These are phyloP conservation scores for Knufia fluminis DNA, from an alignment of 2,329 filamentous ascomycete species.

Conservation along the genomic window DNA sequence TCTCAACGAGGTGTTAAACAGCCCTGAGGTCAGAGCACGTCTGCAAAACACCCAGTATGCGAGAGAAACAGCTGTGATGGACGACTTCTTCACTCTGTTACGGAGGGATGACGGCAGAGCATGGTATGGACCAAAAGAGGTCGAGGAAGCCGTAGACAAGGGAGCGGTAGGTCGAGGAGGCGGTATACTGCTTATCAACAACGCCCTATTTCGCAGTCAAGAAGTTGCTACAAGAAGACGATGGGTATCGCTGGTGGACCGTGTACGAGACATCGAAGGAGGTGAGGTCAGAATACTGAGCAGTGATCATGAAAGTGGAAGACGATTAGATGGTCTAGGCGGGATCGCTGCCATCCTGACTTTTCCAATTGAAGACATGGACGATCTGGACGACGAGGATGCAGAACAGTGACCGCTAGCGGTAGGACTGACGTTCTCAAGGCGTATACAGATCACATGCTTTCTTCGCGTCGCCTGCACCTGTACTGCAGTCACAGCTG, in stretches of 20 bases:
- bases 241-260: slow-evolving; percentile 80
- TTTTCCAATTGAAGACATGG: slow-evolving; percentile 73
- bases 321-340: slow-evolving; percentile 70
- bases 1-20: slow-evolving; percentile 77
- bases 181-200: slow-evolving; percentile 76
- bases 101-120: slow-evolving; percentile 78
- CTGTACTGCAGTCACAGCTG: no score
- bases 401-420: background rate
- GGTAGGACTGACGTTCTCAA: no score
- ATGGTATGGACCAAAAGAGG: slow-evolving; percentile 80
- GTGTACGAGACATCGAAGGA: slow-evolving; percentile 68
- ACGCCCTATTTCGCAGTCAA: slow-evolving; percentile 75
- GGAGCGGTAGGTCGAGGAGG: slow-evolving; percentile 83
- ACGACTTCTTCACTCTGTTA: slow-evolving; percentile 68
- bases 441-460: no score
- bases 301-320: slow-evolving; percentile 87
- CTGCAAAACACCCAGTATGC: slow-evolving; percentile 84
- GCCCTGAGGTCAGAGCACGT: slow-evolving; percentile 63
- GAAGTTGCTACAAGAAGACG: slow-evolving; percentile 65
- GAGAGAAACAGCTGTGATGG: slow-evolving; percentile 73
- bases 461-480: background rate
- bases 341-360: slow-evolving; percentile 85
- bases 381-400: slow-evolving; percentile 51
- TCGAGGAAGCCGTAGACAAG: slow-evolving; percentile 71
- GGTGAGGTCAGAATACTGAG: slow-evolving; percentile 85